Base-by-base conservation (phyloP, 2,329 filamentous ascomycete species). In the Apiospora saccharicola region DNA sequence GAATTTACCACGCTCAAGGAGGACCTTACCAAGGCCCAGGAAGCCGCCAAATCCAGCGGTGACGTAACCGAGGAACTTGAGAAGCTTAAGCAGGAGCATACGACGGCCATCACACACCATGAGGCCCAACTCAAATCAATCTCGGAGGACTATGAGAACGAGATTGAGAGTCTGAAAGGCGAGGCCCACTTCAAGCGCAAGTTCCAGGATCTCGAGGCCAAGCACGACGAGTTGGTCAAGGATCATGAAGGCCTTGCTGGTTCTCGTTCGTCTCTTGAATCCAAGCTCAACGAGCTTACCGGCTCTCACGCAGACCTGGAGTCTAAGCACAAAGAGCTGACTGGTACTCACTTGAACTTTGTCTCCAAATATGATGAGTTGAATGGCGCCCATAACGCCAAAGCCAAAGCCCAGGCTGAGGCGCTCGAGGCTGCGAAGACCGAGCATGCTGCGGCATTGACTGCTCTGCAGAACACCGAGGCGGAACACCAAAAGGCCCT, bases 181-280 rank as follows among this genome's bases (percentile, higher is more conserved):
- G 89, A 92, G 74, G 89, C 90, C 19, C 88, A 88, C 78, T 90
- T 90, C 81, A 91, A 90, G 82, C 87, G 88, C 75, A 89, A 91
- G 80, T 91, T 89, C 73, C 86, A 90, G 72, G 88, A 89, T 49
- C 85, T 92, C 7, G 89, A 91, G 78, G 80, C 79, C 6, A 86
- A 90, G 79, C 87, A 91, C 79, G 84, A 83, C 14, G 88, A 89
- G 53, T 75, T 83, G 13, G 77, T 80, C 74, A 53, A 74, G 1
- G 77, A 80, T 68, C 76, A 76, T 51, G 78, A 79, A 16, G 78
- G 79, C 64, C 71, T 80, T 16, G 76, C 75, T 13, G 69, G 70
- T 34, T 74, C 75, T 16, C 78, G 79, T 61, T 73, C 76, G n/a
- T 74, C 73, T 10, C 49, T 74, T 37, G 67, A 73, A 26, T 74